Base-by-base conservation (phyloP, 805 yeast genomes). In the Barnettozyma sucrosica region DNA sequence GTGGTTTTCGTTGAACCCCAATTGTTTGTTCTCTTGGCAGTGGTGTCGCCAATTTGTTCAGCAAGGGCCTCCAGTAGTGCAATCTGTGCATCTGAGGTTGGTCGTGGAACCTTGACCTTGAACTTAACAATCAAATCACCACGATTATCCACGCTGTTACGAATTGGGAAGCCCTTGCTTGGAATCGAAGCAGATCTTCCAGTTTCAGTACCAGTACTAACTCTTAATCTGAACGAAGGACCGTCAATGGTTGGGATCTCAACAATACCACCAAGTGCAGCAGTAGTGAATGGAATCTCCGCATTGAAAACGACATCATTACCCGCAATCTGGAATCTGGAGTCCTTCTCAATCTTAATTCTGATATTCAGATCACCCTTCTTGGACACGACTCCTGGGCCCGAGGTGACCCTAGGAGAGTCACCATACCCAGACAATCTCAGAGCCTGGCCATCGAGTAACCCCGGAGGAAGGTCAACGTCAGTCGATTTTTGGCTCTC, bases 51-150 rank as follows among this genome's bases (percentile, higher is more conserved):
- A 43, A 85, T 77, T 2, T 95, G 85, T 61, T 89, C 97, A 1
- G 99, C 99, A 53, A 93, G 74, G 0, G 97, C 96, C 64, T 93
- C 99, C 59, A 95, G 74, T 47, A 93, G 70, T 25, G 95, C 95
- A 11, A 82, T 83, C 65, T 93, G 96, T 1, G 93, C 83, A 13
- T 92, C 86, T 21, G 86, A 83, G 47, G 76, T 75, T 2, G 98
- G 95, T 48, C 81, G 77, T 56, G 82, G 70, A 4, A 89, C 80
- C 57, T 79, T 77, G 16, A 93, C 85, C 43, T 80, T 79, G 55
- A 89, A 75, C 11, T 79, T 71, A 16, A 93, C 87, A 56, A 79
- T 82, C 77, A 90, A 72, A 58, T 85, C 87, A 43, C 98, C 99
- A 61, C 93, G 77, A 50, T 73, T 71, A 21, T 78, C 68, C 45